phyloP scores from a whole-genome alignment of 2,329 filamentous ascomycete species.

The Thyridium curvatum region DNA sequence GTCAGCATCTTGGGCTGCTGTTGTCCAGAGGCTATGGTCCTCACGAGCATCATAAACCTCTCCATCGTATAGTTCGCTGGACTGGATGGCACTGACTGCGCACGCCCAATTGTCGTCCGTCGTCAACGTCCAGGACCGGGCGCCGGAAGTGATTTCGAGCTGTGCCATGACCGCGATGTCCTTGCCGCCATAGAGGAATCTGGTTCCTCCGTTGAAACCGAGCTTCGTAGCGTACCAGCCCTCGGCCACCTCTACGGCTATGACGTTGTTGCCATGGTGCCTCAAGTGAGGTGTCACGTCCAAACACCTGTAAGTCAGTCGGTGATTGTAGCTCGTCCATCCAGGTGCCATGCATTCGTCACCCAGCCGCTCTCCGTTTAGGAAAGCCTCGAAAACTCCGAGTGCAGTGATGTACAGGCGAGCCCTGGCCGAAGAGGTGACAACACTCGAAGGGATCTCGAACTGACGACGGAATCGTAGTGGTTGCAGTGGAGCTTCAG shows the following conservation, averaged over 20 bases:
- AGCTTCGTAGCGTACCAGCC: constrained; percentile 44
- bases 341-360: constrained; percentile 30
- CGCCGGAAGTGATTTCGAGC: constrained; percentile 13
- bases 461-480: too few relatives aligned
- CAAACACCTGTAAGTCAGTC: constrained; percentile 34
- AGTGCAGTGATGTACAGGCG: constrained; percentile 19
- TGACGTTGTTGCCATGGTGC: constrained; percentile 27
- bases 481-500: too few relatives aligned
- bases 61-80: constrained; percentile 20
- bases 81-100: constrained; percentile 7
- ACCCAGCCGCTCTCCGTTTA: constrained; percentile 27
- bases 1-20: too few relatives aligned
- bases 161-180: constrained; percentile 17
- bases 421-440: background rate
- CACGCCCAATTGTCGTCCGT: constrained; percentile 23
- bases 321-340: constrained; percentile 36
- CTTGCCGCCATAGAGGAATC: constrained; percentile 18
- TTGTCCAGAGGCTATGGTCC: too few relatives aligned
- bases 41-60: constrained; percentile 19
- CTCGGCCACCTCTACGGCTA: constrained; percentile 41
- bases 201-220: constrained; percentile 13
- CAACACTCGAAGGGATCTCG: too few relatives aligned
- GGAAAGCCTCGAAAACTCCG: constrained; percentile 27
- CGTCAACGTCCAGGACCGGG: background rate
- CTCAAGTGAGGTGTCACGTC: constrained; percentile 27